A percentile compares a stretch with the other conserved stretches of the same genome.
These are phyloP conservation scores for Paecilomyces fulvus DNA, from an alignment of 2,329 filamentous ascomycete genomes.

Conservation along the genomic window DNA sequence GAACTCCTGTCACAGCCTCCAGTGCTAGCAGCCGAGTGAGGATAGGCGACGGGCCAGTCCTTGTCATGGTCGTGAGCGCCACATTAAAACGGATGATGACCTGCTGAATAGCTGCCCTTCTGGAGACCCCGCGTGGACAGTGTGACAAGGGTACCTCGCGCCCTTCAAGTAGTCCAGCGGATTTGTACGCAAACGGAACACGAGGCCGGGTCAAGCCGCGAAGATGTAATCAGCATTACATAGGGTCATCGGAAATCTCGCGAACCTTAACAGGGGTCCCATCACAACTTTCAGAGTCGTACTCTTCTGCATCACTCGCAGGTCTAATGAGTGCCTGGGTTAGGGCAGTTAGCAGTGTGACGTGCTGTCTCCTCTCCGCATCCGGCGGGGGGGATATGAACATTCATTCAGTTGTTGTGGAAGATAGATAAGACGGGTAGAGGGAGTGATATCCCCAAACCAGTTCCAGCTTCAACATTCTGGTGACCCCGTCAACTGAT, in stretches of 20 bases:
- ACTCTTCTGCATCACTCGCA: not conserved
- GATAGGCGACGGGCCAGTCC: not conserved
- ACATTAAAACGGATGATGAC: not conserved
- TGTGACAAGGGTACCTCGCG: constrained; percentile 16
- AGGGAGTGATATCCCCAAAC: not conserved
- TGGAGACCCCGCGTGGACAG: not conserved
- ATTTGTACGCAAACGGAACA: constrained; percentile 20
- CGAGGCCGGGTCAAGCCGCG: constrained; percentile 22
- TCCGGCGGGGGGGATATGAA: constrained; percentile 1
- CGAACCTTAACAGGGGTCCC: not conserved
- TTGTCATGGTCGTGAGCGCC: not conserved
- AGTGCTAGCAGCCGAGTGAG: not conserved
- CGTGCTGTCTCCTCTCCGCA: constrained; percentile 4
- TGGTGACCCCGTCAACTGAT: not conserved
- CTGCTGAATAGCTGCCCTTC: not conserved
- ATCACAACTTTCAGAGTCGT: not conserved
- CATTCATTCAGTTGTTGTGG: not conserved
- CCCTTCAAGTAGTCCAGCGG: constrained; percentile 17
- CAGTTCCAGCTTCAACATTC: not conserved
- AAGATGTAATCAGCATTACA: constrained; percentile 26
- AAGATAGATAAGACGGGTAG: not conserved
- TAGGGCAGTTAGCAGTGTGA: not conserved
- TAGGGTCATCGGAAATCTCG: constrained; percentile 3
- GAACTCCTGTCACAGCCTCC: not conserved
- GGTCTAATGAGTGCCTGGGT: not conserved